Evolutionary conservation across 1,284 basidiomycete species (phyloP).

Genomic region (Cryptococcus jaspeensis): DNA sequence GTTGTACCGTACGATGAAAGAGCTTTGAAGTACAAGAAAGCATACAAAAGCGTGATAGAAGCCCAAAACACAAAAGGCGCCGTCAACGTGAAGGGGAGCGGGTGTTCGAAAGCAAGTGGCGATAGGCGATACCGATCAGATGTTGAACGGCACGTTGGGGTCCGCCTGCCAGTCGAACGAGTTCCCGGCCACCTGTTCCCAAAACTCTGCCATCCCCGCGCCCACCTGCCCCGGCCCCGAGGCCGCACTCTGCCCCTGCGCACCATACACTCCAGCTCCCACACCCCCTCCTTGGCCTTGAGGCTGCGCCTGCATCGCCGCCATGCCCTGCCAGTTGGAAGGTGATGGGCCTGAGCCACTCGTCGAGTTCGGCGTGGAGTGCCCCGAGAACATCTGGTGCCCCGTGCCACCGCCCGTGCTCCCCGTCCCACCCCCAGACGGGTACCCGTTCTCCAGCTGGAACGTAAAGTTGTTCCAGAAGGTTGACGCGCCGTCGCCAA

Average conservation of each 20-base stretch:
- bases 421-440: background rate
- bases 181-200: slow-evolving; percentile 43
- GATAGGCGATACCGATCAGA: slow-evolving; percentile 11
- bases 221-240: background rate
- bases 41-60: too few relatives aligned
- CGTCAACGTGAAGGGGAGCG: too few relatives aligned
- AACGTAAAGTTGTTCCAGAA: slow-evolving; percentile 31
- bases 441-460: background rate
- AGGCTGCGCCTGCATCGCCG: background rate
- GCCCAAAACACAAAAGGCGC: too few relatives aligned
- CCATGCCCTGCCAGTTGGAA: slow-evolving; percentile 2
- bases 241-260: background rate
- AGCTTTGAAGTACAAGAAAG: too few relatives aligned
- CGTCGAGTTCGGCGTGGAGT: slow-evolving; percentile 16
- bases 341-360: slow-evolving; percentile 5
- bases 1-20: too few relatives aligned
- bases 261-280: too few relatives aligned
- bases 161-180: slow-evolving; percentile 49
- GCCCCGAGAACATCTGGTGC: slow-evolving; percentile 6
- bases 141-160: slow-evolving; percentile 48
- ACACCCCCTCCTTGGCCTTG: background rate
- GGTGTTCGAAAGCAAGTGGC: too few relatives aligned
- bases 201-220: slow-evolving; percentile 29
- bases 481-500: slow-evolving; percentile 26
- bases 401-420: background rate